Base-by-base conservation (phyloP, 805 yeast species). In the Wickerhamiella musiphila region DNA sequence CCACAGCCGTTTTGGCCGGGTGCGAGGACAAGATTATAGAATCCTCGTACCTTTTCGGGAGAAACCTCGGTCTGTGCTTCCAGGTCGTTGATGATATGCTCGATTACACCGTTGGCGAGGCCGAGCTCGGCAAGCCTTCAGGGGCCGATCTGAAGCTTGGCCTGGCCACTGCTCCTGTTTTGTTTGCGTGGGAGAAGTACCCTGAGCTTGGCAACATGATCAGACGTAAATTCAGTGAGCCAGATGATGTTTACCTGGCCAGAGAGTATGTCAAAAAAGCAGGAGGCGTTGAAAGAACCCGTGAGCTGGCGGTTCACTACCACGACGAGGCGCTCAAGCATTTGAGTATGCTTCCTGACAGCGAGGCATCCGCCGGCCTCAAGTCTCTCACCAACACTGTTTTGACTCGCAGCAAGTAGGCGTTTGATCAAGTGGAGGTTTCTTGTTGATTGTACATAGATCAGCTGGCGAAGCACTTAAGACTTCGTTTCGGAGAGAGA, bases 21-120 rank as follows among this genome's bases (percentile, higher is more conserved):
- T 77, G 90, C 26, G 58, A 72, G 32, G 76, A 71, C 23, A 57
- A 63, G 11, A 65, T 79, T n/a, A 71, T 84, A 33, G 94, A 90
- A 37, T 66, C 74, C 37, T 76, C 92, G 46, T 90, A 86, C 54
- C 74, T 78, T 44, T 90, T 78, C 53, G 98, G 98, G 30, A 68
- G 93, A 43, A 83, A 84, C 53, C 60, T 90, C 35, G 98, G 98
- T 0, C 66, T 90, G 24, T 90, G 95, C 51, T 90, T 90, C 66
- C 98, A 86, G 58, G 66, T 90, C 37, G 92, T 90, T 13, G 98
- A 90, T 56, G 98, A 90, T 54, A 73, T 86, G 74, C 66, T 90
- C 42, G 98, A 90, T 56, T 90, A 81, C 53, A 82, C 95, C 0
- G 73, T 82, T n/a, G 71, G 84, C 19, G 79, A 81, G 13, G 70